Base-by-base conservation (phyloP, 306 rosid genomes). In the Macrotyloma uniflorum region DNA sequence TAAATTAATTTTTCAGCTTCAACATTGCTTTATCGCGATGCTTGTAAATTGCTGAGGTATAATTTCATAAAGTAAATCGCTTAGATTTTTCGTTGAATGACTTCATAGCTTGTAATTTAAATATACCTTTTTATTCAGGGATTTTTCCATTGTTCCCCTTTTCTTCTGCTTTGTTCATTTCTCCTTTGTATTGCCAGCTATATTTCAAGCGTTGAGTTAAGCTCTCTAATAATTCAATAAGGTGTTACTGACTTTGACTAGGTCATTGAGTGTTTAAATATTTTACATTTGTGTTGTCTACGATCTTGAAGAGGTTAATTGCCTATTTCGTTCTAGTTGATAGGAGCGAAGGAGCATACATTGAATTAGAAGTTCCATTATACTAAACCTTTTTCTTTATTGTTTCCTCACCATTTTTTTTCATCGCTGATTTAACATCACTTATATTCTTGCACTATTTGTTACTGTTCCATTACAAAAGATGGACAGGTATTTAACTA, bases 1-100 rank as follows among this genome's bases (percentile, higher is more conserved):
- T 85, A 84, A 88, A 69, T 74, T 87, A 85, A 86, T 45, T 70
- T 87, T 86, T 78, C 71, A 79, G 85, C 86, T 78, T 79, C 85
- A 81, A 83, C 81, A 74, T 86, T 80, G 87, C 86, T 81, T 26
- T 86, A 68, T 79, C 14, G 78, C 80, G 74, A 76, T 69, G 78
- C 77, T 85, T 93, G 97, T 90, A 92, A 83, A 87, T 83, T 88
- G 86, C 84, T 78, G 87, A 82, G 86, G 81, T 86, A 88, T 86
- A 82, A 84, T 83, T 83, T 81, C 80, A 38, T 77, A 75, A 69
- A 79, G 46, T 84, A 43, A 72, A 54, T 59, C 82, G 70, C 62
- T 85, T 80, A 79, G 58, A 49, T 68, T 67, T 63, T 64, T 54
- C 16, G 3, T 38, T 85, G 54, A 65, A 24, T 54, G 67, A 70